These are phyloP conservation scores for Phytophthora europaea DNA, from an alignment of 352 stramenopile species.

Conservation along the genomic window DNA sequence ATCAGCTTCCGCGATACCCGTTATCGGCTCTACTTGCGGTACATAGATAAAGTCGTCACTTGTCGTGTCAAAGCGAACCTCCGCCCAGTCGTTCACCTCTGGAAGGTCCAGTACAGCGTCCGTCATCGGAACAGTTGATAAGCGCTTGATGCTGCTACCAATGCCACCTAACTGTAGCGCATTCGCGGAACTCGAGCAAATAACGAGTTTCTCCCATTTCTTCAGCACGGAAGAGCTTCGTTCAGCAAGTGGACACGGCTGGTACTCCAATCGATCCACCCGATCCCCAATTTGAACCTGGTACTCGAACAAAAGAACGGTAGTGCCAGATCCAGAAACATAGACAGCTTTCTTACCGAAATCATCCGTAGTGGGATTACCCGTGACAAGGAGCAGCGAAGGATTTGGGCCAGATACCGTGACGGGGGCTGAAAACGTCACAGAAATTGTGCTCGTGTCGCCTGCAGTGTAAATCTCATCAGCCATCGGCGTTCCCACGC, in stretches of 20 bases:
- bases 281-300: slow-evolving; percentile 56
- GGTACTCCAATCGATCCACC: slow-evolving; percentile 73
- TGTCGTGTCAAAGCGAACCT: slow-evolving; percentile 55
- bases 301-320: slow-evolving; percentile 66
- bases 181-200: slow-evolving; percentile 52
- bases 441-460: slow-evolving; percentile 48
- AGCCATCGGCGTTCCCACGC: slow-evolving; percentile 53
- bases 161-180: slow-evolving; percentile 51
- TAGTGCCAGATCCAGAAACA: slow-evolving; percentile 49
- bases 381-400: slow-evolving; percentile 49
- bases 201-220: slow-evolving; percentile 67
- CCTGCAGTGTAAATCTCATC: slow-evolving; percentile 73
- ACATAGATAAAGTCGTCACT: slow-evolving; percentile 54
- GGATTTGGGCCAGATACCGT: slow-evolving; percentile 50
- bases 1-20: slow-evolving; percentile 23
- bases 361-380: slow-evolving; percentile 19
- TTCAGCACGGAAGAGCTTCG: slow-evolving; percentile 25
- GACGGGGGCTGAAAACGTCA: slow-evolving; percentile 68
- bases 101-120: slow-evolving; percentile 71
- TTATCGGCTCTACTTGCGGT: slow-evolving; percentile 55
- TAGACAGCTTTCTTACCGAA: slow-evolving; percentile 44
- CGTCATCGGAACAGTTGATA: slow-evolving; percentile 49
- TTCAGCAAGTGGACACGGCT: slow-evolving; percentile 49
- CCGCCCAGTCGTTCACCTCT: slow-evolving; percentile 69
- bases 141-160: slow-evolving; percentile 56